Conservation (phyloP, 306 rosid species). For the Cucumis sativus region Cucumber_9930_V3 NC_026656.2:13732501-13733000, state of each 20-base stretch:
- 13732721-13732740: constrained; percentile 16
- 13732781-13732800: constrained; percentile 4
- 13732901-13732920: constrained; percentile 56
- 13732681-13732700: too few species aligned
- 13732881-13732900: constrained; percentile 70
- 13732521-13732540: not conserved
- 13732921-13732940: constrained; percentile 47
- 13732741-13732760: constrained; percentile 42
- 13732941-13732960: constrained; percentile 94
- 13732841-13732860: constrained; percentile 45
- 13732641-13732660: too few species aligned
- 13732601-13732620: not conserved
- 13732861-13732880: constrained; percentile 77
- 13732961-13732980: constrained; percentile 54
- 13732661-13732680: too few species aligned
- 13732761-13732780: constrained; percentile 15
- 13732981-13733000: not conserved
- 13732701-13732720: too few species aligned
- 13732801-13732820: constrained; percentile 37
- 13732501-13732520: too few species aligned
- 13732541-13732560: not conserved
- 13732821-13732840: constrained; percentile 46
- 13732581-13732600: not conserved
- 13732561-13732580: not conserved
- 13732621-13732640: not conserved